A percentile compares a stretch with the other conserved stretches of the same genome.
Evolutionary conservation across 1,284 basidiomycete genomes (phyloP).

Genomic region (Sphagnurus paluster): DNA sequence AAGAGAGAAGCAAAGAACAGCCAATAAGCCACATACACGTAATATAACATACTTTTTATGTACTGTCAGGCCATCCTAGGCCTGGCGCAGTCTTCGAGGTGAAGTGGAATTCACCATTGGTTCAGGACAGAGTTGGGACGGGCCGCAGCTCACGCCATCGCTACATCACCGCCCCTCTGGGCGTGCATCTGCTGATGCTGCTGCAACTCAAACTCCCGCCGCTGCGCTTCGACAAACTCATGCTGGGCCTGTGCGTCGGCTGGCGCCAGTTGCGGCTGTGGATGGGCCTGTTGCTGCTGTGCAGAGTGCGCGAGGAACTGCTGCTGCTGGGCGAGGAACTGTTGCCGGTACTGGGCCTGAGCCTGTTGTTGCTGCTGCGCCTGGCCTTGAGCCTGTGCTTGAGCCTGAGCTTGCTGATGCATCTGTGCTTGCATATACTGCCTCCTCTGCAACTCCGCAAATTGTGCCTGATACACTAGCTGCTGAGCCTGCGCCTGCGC

Average conservation of each 20-base stretch:
- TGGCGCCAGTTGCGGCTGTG: not conserved
- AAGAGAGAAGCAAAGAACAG: too few relatives aligned
- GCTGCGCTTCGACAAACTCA: conserved; percentile 19
- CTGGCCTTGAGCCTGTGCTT: conserved; percentile 5
- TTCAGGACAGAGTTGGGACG: too few relatives aligned
- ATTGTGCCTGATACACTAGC: conserved; percentile 24
- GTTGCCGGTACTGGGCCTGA: conserved; percentile 18
- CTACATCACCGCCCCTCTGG: not conserved
- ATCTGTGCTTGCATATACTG: conserved; percentile 26
- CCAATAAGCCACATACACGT: too few relatives aligned
- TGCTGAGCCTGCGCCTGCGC: conserved; percentile 15
- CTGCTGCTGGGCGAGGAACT: conserved; percentile 1
- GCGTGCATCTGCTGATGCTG: conserved; percentile 9
- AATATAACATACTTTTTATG: too few relatives aligned
- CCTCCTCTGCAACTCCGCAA: conserved; percentile 26
- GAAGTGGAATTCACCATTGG: too few relatives aligned
- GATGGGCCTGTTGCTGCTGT: not conserved
- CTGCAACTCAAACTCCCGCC: conserved; percentile 15
- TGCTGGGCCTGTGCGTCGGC: conserved; percentile 18
- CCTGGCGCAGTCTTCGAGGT: too few relatives aligned
- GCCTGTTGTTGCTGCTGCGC: not conserved
- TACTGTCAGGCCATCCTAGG: too few relatives aligned
- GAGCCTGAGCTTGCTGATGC: conserved; percentile 10
- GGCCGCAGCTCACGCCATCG: conserved; percentile 1
- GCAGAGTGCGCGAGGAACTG: conserved; percentile 7